Evolutionary conservation across 176 grass and related monocot species (phyloP).

Genomic region (Oryza meyeriana): DNA sequence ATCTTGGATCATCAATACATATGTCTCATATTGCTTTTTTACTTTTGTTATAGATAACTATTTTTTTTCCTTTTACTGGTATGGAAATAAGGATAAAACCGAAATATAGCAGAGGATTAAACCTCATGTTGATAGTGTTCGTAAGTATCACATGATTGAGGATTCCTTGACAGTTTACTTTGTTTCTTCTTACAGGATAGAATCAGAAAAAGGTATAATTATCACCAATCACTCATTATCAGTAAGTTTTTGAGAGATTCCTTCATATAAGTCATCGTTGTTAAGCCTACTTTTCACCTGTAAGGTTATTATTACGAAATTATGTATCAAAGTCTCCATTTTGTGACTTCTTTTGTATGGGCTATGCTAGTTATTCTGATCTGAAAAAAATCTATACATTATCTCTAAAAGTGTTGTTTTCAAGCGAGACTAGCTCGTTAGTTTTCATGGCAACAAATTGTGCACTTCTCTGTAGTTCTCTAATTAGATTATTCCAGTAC

Average conservation of each 20-base stretch:
- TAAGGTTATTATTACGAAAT: slow-evolving; percentile 6
- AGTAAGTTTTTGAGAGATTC: slow-evolving; percentile 42
- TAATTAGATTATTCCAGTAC: slow-evolving; percentile 20
- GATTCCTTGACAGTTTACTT: slow-evolving; percentile 13
- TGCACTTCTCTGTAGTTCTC: not conserved
- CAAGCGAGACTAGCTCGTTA: not conserved
- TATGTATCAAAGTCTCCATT: slow-evolving; percentile 19
- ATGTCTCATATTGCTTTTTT: slow-evolving; percentile 4
- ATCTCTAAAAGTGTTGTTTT: slow-evolving; percentile 6
- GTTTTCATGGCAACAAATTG: not conserved
- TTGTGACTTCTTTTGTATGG: not conserved
- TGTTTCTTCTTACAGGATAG: slow-evolving; percentile 57
- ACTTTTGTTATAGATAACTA: not conserved
- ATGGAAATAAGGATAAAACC: not conserved
- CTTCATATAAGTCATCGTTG: not conserved
- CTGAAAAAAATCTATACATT: slow-evolving; percentile 21
- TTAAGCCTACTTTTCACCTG: slow-evolving; percentile 2
- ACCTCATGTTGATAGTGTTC: not conserved
- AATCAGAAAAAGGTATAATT: slow-evolving; percentile 85
- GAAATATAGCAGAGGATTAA: not conserved
- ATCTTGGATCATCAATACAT: not conserved
- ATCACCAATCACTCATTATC: slow-evolving; percentile 80
- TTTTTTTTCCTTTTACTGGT: not conserved
- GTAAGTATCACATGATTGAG: slow-evolving; percentile 22
- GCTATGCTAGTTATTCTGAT: not conserved